Evolutionary conservation across 768 basidiomycete species (phyloP).

Genomic region (Amanita pallidorosea): DNA sequence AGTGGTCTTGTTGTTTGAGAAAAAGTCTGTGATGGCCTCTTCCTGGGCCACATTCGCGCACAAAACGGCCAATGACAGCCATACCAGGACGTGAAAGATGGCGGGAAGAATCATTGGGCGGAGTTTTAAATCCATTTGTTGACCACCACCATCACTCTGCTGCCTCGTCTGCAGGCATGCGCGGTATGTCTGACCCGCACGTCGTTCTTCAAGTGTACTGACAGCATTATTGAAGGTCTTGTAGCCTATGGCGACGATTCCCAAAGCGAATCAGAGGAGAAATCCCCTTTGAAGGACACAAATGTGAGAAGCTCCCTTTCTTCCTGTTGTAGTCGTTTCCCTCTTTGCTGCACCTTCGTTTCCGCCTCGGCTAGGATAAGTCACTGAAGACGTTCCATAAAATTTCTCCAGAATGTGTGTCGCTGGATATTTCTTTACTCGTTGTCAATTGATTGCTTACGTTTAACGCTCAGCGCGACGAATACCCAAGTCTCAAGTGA

Average conservation of each 20-base stretch:
- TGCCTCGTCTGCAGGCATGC: neutral
- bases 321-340: slow-evolving; percentile 38
- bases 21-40: slow-evolving; percentile 33
- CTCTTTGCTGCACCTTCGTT: slow-evolving; percentile 48
- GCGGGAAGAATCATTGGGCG: slow-evolving; percentile 20
- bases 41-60: slow-evolving; percentile 21
- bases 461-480: slow-evolving; percentile 22
- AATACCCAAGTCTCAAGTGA: slow-evolving; percentile 42
- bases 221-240: slow-evolving; percentile 30
- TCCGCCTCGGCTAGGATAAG: slow-evolving; percentile 58
- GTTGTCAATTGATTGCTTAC: neutral
- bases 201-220: too few species aligned
- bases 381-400: slow-evolving; percentile 28
- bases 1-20: slow-evolving; percentile 24
- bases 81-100: slow-evolving; percentile 20
- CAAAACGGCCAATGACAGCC: slow-evolving; percentile 20
- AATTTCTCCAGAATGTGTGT: slow-evolving; percentile 32
- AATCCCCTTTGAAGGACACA: slow-evolving; percentile 20
- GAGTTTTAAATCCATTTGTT: neutral
- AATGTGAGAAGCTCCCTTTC: slow-evolving; percentile 54
- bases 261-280: slow-evolving; percentile 44
- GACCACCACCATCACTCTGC: neutral
- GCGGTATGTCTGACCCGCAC: neutral
- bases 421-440: slow-evolving; percentile 6
- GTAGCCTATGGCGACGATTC: slow-evolving; percentile 57